Evolutionary conservation across 306 rosid genomes (phyloP), one percentile per base, ranked within the genome.

Genomic region (Ziziphus jujuba): DNA sequence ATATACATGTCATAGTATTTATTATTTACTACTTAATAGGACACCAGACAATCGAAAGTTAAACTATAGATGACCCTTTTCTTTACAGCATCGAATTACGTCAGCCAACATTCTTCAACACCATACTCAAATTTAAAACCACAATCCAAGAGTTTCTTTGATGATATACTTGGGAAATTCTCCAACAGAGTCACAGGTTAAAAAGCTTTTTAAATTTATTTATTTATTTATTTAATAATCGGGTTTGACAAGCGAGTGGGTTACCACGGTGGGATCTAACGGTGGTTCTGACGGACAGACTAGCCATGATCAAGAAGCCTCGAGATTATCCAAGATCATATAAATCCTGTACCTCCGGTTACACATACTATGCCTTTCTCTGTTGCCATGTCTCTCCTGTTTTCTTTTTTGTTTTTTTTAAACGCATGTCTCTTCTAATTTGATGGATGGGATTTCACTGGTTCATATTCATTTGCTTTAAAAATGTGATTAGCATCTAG

Each of bases 281-380:
- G 1, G 87, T 85, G 36, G 90, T 72, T 16, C 66, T 80, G 35
- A 85, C n/a, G n/a, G n/a, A n/a, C 87, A 40, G 51, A 28, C 66
- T 82, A 85, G 8, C 90, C 90, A 43, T 66, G 66, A 19, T 80
- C 76, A 69, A 85, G 87, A 60, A 85, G 85, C 60, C 61, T 77
- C 74, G 65, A 65, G 65, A 85, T 63, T 36, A 82, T 28, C 85
- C 87, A 85, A 55, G 87, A 85, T 24, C 72, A 85, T 52, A 82
- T 19, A 44, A 60, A 85, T 19, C 90, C 85, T 3, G 85, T 80
- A 3, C 85, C 90, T 25, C 85, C 85, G 1, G 85, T 80, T 6
- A 80, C 87, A 75, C 90, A 82, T 0, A 85, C 78, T 52, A 64
- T 65, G 0, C 87, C 87, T 55, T 64, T 72, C 6, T 55, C 57